These are phyloP conservation scores for Spathaspora passalidarum DNA, from an alignment of 805 yeast species.

Conservation along the genomic window DNA sequence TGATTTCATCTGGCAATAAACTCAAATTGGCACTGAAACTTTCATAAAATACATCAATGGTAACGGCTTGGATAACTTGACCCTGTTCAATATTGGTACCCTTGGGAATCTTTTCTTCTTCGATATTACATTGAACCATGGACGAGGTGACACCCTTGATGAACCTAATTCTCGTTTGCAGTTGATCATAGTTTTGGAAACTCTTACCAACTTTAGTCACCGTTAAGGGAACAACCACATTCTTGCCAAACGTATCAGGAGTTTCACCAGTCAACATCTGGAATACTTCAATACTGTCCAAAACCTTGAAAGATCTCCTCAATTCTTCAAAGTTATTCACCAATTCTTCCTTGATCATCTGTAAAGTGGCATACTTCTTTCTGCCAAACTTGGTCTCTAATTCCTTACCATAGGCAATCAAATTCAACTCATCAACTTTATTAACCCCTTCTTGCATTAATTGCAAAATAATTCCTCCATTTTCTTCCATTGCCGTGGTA, in stretches of 20 bases:
- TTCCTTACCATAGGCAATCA: conserved; percentile 91
- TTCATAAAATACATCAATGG: conserved; percentile 68
- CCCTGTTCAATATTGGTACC: conserved; percentile 50
- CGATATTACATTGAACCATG: conserved; percentile 42
- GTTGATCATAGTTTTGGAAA: conserved; percentile 38
- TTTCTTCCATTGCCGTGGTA: conserved; percentile 71
- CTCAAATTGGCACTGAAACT: conserved; percentile 72
- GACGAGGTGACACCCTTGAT: conserved; percentile 41
- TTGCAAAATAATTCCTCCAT: conserved; percentile 68
- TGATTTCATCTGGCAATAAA: conserved; percentile 62
- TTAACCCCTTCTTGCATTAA: conserved; percentile 67
- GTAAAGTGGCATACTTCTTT: conserved; percentile 74
- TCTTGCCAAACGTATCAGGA: conserved; percentile 60
- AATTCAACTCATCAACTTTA: conserved; percentile 79
- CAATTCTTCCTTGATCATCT: conserved; percentile 81
- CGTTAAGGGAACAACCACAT: conserved; percentile 72
- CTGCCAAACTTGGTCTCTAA: conserved; percentile 69
- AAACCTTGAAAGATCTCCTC: conserved; percentile 64
- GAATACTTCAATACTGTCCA: conserved; percentile 74
- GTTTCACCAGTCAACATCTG: conserved; percentile 88
- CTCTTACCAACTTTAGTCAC: conserved; percentile 68
- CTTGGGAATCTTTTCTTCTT: conserved; percentile 44
- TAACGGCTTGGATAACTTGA: conserved; percentile 84
- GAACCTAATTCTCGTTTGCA: conserved; percentile 41
- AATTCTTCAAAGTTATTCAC: conserved; percentile 85